Conservation (phyloP, 2,329 filamentous ascomycete genomes). For the Nemania serpens region DNA sequence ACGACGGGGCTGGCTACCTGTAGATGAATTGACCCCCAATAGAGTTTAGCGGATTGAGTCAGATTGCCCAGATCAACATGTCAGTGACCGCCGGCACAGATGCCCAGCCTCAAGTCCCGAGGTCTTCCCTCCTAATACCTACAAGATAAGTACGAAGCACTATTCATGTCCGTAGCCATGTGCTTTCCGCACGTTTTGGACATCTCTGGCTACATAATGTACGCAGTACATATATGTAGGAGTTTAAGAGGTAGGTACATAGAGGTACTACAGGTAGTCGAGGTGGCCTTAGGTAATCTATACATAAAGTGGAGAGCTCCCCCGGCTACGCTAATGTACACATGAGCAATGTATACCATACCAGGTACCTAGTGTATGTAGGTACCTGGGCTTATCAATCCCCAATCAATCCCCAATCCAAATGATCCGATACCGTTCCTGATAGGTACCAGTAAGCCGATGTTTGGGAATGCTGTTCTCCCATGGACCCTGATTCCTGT, state of each 20-base stretch:
- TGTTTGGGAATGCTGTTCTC: conserved; percentile 2
- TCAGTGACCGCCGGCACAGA: conserved; percentile 9
- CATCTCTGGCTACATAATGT: too few relatives aligned
- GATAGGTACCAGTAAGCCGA: conserved; percentile 9
- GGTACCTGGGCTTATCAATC: too few relatives aligned
- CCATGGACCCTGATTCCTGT: conserved; percentile 5
- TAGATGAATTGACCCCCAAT: conserved; percentile 1
- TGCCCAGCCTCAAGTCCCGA: conserved; percentile 6
- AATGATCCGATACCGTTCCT: conserved; percentile 23
- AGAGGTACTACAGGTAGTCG: too few relatives aligned
- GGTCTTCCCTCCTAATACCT: neutral
- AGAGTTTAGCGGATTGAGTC: conserved; percentile 22
- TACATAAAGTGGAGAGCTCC: conserved; percentile 20
- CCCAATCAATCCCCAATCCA: neutral
- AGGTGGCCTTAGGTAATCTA: too few relatives aligned
- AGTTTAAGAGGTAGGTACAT: too few relatives aligned
- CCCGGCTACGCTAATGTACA: neutral
- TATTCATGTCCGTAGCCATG: too few relatives aligned
- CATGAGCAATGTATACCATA: too few relatives aligned
- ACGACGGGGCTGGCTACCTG: conserved; percentile 1
- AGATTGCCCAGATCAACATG: conserved; percentile 17
- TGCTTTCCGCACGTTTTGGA: too few relatives aligned
- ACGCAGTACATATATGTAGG: too few relatives aligned
- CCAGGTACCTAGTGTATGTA: too few relatives aligned
- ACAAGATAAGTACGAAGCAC: too few relatives aligned